Evolutionary conservation across 2,329 filamentous ascomycete genomes (phyloP).

Genomic region (Ophidiomyces ophidiicola): DNA sequence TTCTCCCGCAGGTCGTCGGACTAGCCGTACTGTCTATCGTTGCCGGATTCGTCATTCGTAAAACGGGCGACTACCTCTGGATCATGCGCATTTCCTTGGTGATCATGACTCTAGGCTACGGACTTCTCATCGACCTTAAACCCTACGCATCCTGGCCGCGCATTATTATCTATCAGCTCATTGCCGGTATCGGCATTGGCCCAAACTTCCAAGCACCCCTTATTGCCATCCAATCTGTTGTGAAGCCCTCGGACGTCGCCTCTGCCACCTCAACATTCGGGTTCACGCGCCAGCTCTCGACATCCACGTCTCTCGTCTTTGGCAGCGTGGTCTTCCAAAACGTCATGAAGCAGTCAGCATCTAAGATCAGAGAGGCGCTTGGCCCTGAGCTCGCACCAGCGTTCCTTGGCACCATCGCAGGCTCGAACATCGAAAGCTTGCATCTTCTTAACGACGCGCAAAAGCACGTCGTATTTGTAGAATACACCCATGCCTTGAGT

Average conservation of each 20-base stretch:
- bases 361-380: conserved; percentile 9
- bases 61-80: conserved; percentile 53
- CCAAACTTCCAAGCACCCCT: conserved; percentile 52
- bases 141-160: conserved; percentile 42
- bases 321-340: conserved; percentile 42
- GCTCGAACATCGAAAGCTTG: conserved; percentile 26
- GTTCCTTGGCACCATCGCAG: conserved; percentile 14
- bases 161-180: conserved; percentile 44
- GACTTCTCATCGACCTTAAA: conserved; percentile 49
- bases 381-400: conserved; percentile 14
- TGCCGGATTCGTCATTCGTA: conserved; percentile 59
- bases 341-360: conserved; percentile 19
- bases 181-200: conserved; percentile 49
- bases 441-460: conserved; percentile 23
- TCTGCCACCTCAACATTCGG: conserved; percentile 51
- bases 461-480: conserved; percentile 27
- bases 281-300: conserved; percentile 48
- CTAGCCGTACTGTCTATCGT: conserved; percentile 51
- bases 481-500: conserved; percentile 34
- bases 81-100: conserved; percentile 48
- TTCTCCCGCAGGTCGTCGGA: conserved; percentile 57
- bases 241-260: conserved; percentile 49
- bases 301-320: conserved; percentile 47
- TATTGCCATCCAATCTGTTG: conserved; percentile 51
- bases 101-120: conserved; percentile 53